Evolutionary conservation across 225 moss, liverwort and hornwort genomes (phyloP).

Genomic region (Polytrichum commune): DNA sequence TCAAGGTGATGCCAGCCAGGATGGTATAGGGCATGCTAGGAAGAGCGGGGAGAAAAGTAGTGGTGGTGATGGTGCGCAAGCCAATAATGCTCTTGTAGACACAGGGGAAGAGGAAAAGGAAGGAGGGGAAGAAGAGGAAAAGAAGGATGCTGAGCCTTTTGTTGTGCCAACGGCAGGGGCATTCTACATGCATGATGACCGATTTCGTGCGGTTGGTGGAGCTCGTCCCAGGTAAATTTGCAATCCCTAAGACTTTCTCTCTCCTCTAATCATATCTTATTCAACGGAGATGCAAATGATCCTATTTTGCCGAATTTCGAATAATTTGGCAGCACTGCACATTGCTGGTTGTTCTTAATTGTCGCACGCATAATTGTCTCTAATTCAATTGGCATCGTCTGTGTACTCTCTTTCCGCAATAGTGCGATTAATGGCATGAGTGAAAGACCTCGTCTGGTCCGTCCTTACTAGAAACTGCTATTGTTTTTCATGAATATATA

Average conservation of each 20-base stretch:
- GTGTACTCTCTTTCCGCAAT: too few species aligned
- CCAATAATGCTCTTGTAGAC: conserved; percentile 23
- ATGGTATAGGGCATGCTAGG: conserved; percentile 20
- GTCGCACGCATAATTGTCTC: too few species aligned
- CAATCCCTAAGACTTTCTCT: background rate
- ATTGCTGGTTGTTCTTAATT: too few species aligned
- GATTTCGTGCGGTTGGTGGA: conserved; percentile 90
- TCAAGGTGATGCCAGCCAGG: conserved; percentile 38
- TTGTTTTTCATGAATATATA: too few species aligned
- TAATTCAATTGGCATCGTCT: too few species aligned
- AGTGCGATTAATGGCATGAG: too few species aligned
- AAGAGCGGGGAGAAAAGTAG: conserved; percentile 61
- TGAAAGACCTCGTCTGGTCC: too few species aligned
- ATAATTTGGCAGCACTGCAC: too few species aligned
- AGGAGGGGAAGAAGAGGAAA: conserved; percentile 73
- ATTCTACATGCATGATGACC: conserved; percentile 99
- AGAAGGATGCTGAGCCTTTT: conserved; percentile 93
- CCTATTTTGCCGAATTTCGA: too few species aligned
- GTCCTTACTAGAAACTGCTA: too few species aligned
- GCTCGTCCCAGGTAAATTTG: conserved; percentile 74
- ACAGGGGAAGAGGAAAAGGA: conserved; percentile 41
- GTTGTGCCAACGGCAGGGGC: conserved; percentile 98
- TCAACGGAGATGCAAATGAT: too few species aligned
- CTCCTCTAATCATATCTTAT: too few species aligned
- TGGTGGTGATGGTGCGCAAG: conserved; percentile 26